Evolutionary conservation across 805 yeast genomes (phyloP).

Genomic region (Isabelozyma heimii): DNA sequence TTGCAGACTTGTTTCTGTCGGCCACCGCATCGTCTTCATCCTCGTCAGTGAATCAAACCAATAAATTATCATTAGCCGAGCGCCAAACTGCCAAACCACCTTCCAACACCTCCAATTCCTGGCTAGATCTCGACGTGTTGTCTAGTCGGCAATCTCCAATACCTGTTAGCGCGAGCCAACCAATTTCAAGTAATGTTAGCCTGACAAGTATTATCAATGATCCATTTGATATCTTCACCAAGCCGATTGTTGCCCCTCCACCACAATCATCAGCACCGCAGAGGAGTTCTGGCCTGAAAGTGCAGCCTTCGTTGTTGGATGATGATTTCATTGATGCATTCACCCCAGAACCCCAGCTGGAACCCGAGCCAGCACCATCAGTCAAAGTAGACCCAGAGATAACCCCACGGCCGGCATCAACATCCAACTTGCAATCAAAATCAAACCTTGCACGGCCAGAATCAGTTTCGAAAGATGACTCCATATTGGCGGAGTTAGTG

Average conservation of each 20-base stretch:
- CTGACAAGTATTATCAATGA: background rate
- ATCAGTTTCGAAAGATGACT: constrained; percentile 30
- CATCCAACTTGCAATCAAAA: background rate
- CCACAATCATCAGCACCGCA: constrained; percentile 2
- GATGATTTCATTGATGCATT: constrained; percentile 45
- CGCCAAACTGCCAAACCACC: constrained; percentile 18
- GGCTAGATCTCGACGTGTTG: constrained; percentile 40
- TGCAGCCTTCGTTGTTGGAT: constrained; percentile 25
- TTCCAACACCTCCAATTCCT: constrained; percentile 8
- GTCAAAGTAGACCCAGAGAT: background rate
- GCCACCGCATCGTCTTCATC: constrained; percentile 18
- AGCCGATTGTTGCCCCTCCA: background rate
- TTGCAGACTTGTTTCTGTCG: constrained; percentile 40
- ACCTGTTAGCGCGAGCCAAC: background rate
- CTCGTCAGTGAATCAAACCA: constrained; percentile 5
- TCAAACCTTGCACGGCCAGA: background rate
- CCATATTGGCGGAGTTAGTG: constrained; percentile 61
- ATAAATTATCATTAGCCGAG: constrained; percentile 17
- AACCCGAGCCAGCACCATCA: background rate
- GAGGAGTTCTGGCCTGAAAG: background rate
- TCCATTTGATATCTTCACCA: constrained; percentile 5
- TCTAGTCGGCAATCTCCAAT: background rate
- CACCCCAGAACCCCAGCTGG: constrained; percentile 2
- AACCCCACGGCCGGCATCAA: background rate
- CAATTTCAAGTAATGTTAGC: background rate